Base-by-base conservation (phyloP, 768 basidiomycete genomes). In the Asterophora parasitica region DNA sequence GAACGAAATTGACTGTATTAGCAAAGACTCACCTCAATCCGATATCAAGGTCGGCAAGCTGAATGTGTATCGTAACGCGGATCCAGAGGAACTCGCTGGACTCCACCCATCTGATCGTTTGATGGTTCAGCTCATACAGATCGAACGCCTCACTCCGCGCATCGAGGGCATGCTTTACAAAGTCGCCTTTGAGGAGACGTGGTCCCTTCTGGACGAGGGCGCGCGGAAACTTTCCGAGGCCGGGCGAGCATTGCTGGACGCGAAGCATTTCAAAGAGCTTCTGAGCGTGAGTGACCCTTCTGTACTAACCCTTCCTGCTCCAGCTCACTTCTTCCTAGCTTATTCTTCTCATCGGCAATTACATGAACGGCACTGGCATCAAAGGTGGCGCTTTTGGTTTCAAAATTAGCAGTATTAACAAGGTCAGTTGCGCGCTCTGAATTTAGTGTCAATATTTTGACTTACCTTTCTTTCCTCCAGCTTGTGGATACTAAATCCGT, bases 311-410 rank as follows among this genome's bases (percentile, higher is more conserved):
- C 12, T 46, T 16, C 23, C 36, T 15, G 12, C 43, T 23, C 28
- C 3, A 39, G 7, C 35, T 45, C 16, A 33, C 2, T 16, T 38
- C 20, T 27, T 16, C 45, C n/a, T 50, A 77, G 86, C 78, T 99
- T 34, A 96, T 98, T 54, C 82, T 99, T 11, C 76, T 94, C 57
- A 81, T 99, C 56, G 95, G 95, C 35, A 99, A 99, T 64, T 99
- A 92, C 65, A 93, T 98, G 85, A 99, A 99, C 62, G 92, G 93
- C 5, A 87, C 92, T 44, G 92, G 94, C 45, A 78, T 92, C 58
- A 96, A 95, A 64, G 95, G 95, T 46, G 94, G 94, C 27, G 96
- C 96, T 1, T 95, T 90, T 58, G 95, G 95, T 50, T 99, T 99
- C 79, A 83, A 88, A 59, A 82, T 98, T 44, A 92, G 91, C 69